Percentiles rank a stretch among this genome's conserved stretches.
Evolutionary conservation across 106 monocot genomes (phyloP).

Genomic region (Dendrobium huoshanense): DNA sequence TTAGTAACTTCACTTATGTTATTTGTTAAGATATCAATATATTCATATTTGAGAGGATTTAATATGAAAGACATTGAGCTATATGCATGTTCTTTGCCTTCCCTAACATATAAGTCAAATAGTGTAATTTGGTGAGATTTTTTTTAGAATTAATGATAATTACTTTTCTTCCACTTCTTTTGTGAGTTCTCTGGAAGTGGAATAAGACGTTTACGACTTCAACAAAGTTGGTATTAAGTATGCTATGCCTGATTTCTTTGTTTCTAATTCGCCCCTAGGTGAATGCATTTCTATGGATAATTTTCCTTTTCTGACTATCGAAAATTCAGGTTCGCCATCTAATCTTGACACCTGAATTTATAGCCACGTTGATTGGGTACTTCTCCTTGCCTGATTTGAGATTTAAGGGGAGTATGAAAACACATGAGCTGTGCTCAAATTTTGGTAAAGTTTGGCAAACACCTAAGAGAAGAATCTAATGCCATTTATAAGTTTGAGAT

Average conservation of each 20-base stretch:
- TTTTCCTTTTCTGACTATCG: constrained; percentile 56
- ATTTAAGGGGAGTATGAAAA: constrained; percentile 17
- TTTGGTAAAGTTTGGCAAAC: constrained; percentile 15
- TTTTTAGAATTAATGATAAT: constrained; percentile 18
- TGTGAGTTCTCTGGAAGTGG: background rate
- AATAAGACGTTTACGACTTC: background rate
- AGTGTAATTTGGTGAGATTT: constrained; percentile 19
- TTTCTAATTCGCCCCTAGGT: constrained; percentile 10
- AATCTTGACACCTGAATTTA: constrained; percentile 61
- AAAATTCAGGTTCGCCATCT: constrained; percentile 12
- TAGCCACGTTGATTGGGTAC: constrained; percentile 72
- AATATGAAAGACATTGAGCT: no score
- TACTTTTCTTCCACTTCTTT: constrained; percentile 8
- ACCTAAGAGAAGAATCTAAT: constrained; percentile 1
- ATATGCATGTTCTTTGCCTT: no score
- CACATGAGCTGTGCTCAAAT: constrained; percentile 10
- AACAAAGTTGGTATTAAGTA: constrained; percentile 7
- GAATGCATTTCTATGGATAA: constrained; percentile 27
- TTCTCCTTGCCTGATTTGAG: constrained; percentile 83
- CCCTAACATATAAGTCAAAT: no score
- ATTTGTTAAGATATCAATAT: no score
- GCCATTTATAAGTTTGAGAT: constrained; percentile 70
- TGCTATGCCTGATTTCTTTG: constrained; percentile 30
- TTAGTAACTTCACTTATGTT: no score
- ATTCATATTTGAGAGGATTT: no score